Conservation (phyloP, 2,329 filamentous ascomycete species). For the Aspergillus ruber region DNA sequence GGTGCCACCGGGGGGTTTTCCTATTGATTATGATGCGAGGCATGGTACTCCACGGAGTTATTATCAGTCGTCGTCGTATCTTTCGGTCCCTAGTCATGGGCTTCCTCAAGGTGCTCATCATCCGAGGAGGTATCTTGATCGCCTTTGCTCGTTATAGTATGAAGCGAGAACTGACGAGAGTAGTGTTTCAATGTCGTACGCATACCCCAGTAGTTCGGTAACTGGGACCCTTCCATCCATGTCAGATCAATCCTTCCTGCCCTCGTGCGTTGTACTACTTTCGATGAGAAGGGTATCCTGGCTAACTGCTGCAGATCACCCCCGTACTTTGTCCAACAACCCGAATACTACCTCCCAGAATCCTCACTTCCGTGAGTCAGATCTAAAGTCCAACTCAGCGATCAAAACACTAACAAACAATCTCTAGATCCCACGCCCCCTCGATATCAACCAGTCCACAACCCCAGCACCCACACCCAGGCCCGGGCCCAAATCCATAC, state of each 20-base stretch:
- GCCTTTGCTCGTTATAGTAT: slow-evolving; percentile 1
- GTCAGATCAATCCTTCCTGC: slow-evolving; percentile 16
- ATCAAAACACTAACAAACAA: background rate
- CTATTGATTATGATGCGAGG: slow-evolving; percentile 20
- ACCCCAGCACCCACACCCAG: slow-evolving; percentile 15
- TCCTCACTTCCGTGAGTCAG: slow-evolving; percentile 24
- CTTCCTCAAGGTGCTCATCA: slow-evolving; percentile 10
- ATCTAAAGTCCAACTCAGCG: slow-evolving; percentile 7
- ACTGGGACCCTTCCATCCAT: slow-evolving; percentile 13
- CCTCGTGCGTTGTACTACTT: slow-evolving; percentile 14
- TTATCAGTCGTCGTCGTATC: slow-evolving; percentile 18
- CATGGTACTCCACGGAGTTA: slow-evolving; percentile 14
- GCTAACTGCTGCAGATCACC: slow-evolving; percentile 20
- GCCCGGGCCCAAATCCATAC: too few relatives aligned
- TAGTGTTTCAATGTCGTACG: slow-evolving; percentile 16
- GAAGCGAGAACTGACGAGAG: background rate
- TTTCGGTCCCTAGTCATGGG: slow-evolving; percentile 8
- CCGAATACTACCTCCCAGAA: slow-evolving; percentile 28
- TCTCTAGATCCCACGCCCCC: slow-evolving; percentile 17
- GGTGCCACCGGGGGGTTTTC: slow-evolving; percentile 17
- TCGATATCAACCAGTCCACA: slow-evolving; percentile 20
- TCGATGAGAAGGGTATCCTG: background rate
- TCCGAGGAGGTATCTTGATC: slow-evolving; percentile 13
- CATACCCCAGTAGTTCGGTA: slow-evolving; percentile 15
- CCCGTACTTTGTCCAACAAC: slow-evolving; percentile 28